Conservation (phyloP, 106 monocot genomes). For the Dioscorea alata region DNA sequence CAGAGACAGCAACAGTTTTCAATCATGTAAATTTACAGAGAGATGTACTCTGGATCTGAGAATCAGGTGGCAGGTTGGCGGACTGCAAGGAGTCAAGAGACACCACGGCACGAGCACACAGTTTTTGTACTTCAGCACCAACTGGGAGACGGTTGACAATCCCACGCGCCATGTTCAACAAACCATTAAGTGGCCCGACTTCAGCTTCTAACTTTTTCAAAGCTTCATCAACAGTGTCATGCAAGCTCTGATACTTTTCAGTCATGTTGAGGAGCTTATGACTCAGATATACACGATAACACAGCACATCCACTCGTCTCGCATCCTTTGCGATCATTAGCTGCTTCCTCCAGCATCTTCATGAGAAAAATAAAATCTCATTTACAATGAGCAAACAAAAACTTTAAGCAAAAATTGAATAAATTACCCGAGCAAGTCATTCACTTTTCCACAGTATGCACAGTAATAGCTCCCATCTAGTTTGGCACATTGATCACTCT, state of each 20-base stretch:
- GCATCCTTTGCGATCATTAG: slow-evolving; percentile 40
- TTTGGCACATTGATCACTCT: slow-evolving; percentile 11
- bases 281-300: slow-evolving; percentile 33
- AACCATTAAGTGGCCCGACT: slow-evolving; percentile 43
- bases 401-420: not conserved
- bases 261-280: slow-evolving; percentile 40
- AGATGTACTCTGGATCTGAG: slow-evolving; percentile 3
- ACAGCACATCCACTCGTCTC: slow-evolving; percentile 45
- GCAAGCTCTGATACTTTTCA: slow-evolving; percentile 32
- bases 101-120: slow-evolving; percentile 31
- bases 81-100: slow-evolving; percentile 17
- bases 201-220: slow-evolving; percentile 52
- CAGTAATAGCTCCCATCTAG: slow-evolving; percentile 79
- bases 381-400: too few relatives aligned
- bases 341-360: slow-evolving; percentile 53
- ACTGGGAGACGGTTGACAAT: slow-evolving; percentile 56
- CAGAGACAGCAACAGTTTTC: too few relatives aligned
- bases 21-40: not conserved
- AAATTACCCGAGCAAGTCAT: slow-evolving; percentile 32
- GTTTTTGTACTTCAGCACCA: slow-evolving; percentile 51
- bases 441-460: slow-evolving; percentile 55
- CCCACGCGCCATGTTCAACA: slow-evolving; percentile 38
- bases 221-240: slow-evolving; percentile 34
- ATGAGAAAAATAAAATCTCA: not conserved
- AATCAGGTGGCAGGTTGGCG: not conserved